Evolutionary conservation across 2,329 filamentous ascomycete genomes (phyloP).

Genomic region (Alternaria metachromatica): DNA sequence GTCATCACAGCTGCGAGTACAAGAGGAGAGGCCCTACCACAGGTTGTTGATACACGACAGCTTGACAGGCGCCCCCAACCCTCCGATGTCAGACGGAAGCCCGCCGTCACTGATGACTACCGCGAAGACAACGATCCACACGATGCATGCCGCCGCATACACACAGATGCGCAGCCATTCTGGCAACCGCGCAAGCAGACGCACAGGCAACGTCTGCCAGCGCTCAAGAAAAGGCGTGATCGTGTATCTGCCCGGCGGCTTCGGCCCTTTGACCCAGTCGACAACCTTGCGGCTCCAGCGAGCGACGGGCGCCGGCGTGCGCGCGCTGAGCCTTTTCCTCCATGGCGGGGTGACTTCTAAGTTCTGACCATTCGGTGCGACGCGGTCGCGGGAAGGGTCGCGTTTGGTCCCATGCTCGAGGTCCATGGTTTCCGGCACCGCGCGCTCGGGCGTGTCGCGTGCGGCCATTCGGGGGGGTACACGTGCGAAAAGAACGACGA

Average conservation of each 20-base stretch:
- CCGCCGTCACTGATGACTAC: conserved; percentile 70
- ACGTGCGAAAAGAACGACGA: neutral
- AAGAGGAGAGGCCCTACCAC: conserved; percentile 60
- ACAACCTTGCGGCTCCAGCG: conserved; percentile 27
- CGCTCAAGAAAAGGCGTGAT: conserved; percentile 64
- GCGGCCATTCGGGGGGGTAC: neutral
- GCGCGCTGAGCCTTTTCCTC: conserved; percentile 18
- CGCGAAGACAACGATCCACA: conserved; percentile 73
- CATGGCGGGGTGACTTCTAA: conserved; percentile 2
- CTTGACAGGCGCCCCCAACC: conserved; percentile 69
- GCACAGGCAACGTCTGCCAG: conserved; percentile 70
- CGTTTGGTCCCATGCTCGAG: conserved; percentile 13
- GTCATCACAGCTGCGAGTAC: neutral
- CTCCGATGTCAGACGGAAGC: conserved; percentile 64
- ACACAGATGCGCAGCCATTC: conserved; percentile 62
- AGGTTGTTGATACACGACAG: conserved; percentile 72
- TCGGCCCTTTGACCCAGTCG: conserved; percentile 56
- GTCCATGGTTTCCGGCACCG: conserved; percentile 9
- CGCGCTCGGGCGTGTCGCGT: conserved; percentile 8
- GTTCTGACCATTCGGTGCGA: neutral
- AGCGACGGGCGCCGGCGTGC: conserved; percentile 25
- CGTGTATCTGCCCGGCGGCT: conserved; percentile 50
- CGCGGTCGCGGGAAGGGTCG: conserved; percentile 1
- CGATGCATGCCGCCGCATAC: conserved; percentile 63
- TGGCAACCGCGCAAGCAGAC: conserved; percentile 66